phyloP scores from a whole-genome alignment of 176 grass and related monocot genomes.

The Musa troglodytarum region DNA sequence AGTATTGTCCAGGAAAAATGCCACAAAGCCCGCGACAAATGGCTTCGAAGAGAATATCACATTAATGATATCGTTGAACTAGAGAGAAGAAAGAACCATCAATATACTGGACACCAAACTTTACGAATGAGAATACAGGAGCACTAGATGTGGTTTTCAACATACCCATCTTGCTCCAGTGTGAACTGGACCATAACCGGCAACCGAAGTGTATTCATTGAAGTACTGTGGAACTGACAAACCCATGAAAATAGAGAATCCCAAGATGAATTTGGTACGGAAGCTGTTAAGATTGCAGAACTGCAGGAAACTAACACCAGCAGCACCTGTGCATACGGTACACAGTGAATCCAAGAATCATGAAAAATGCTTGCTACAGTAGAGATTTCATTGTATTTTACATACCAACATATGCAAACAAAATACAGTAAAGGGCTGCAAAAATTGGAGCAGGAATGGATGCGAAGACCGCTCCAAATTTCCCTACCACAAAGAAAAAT shows the following conservation, averaged over 20 bases:
- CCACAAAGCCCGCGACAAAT: conserved; percentile 61
- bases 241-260: conserved; percentile 83
- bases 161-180: conserved; percentile 84
- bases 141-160: neutral
- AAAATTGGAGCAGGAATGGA: conserved; percentile 84
- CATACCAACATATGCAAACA: conserved; percentile 88
- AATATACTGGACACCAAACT: neutral
- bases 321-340: conserved; percentile 33
- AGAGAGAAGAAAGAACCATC: neutral
- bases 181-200: conserved; percentile 74
- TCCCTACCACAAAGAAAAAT: conserved; percentile 31
- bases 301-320: conserved; percentile 74
- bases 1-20: conserved; percentile 79
- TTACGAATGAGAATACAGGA: neutral
- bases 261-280: conserved; percentile 84
- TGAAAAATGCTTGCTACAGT: neutral
- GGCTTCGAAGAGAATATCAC: conserved; percentile 83
- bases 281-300: conserved; percentile 91
- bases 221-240: conserved; percentile 92
- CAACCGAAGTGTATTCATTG: conserved; percentile 71
- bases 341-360: neutral
- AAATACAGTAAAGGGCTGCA: conserved; percentile 79
- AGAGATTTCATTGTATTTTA: neutral
- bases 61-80: conserved; percentile 97
- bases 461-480: conserved; percentile 88